Evolutionary conservation across 257 asterid genomes (phyloP), one percentile per base, ranked within the genome.

Genomic region (Petunia axillaris): DNA sequence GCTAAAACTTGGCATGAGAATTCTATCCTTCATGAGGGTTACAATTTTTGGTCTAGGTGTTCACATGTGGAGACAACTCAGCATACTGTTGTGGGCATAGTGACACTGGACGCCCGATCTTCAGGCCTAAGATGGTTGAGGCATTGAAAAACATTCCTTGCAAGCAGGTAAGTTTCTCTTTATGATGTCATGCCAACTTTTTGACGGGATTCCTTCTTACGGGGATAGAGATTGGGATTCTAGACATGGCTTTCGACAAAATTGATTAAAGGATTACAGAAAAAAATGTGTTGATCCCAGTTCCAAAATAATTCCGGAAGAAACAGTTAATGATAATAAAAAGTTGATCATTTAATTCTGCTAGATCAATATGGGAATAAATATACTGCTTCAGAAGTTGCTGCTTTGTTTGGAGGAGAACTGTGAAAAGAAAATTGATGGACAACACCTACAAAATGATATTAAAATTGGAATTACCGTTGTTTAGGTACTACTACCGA

Each of bases 11-110:
- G 43, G 25, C 25, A 2, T 71, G 59, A 35, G 1, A 38, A n/a
- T 13, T 40, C 6, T 67, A 25, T 11, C 40, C 9, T 44, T 75
- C 54, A 82, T 60, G 65, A 50, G 79, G 75, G 11, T 71, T 81
- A 43, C 52, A 58, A 81, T 83, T 80, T 53, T 50, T 75, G 67
- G 59, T 84, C 76, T 87, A 93, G 98, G 97, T 89, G 80, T 91
- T 90, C 89, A 91, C 98, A 36, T 93, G 97, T 58, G 98, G 98
- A 74, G 95, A 91, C 83, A 93, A 93, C 84, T 91, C 97, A 64
- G 90, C 95, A 43, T 89, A 87, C 82, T 93, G 98, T 76, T 93
- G 98, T 82, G 98, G 98, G 66, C 98, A 90, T 81, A 81, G 87
- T 44, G 97, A 91, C 79, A 90, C 89, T 64, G 76, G 81, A 83